Conservation (phyloP, 192 early-diverging fungal genomes). For the Funneliformis mosseae region DNA sequence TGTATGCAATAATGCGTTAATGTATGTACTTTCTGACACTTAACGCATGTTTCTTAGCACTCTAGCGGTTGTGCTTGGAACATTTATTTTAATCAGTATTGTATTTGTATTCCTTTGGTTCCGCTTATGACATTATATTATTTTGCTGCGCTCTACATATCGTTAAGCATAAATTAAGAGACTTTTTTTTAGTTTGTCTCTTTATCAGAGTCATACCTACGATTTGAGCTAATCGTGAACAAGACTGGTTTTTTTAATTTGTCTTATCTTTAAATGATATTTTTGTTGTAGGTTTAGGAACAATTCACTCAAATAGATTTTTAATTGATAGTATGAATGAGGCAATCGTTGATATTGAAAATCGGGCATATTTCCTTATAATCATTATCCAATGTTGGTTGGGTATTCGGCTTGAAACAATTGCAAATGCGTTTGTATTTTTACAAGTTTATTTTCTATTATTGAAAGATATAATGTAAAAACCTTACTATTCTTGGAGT, state of each 20-base stretch:
- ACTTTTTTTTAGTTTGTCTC: conserved; percentile 46
- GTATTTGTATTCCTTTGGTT: conserved; percentile 67
- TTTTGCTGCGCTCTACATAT: conserved; percentile 72
- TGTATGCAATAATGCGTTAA: no score
- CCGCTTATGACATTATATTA: conserved; percentile 80
- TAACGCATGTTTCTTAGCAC: no score
- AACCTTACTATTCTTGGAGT: conserved; percentile 68
- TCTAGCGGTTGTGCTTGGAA: no score
- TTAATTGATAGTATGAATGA: conserved; percentile 56
- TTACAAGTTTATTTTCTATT: conserved; percentile 74
- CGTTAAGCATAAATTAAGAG: conserved; percentile 30
- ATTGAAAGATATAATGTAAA: conserved; percentile 54
- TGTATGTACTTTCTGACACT: no score
- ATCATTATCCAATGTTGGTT: conserved; percentile 75
- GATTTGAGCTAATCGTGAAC: conserved; percentile 85
- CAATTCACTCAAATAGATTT: background rate
- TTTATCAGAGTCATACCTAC: conserved; percentile 85
- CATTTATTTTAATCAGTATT: no score
- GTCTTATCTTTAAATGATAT: background rate
- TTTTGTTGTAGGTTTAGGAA: no score
- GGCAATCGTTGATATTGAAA: conserved; percentile 70
- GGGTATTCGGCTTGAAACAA: conserved; percentile 78
- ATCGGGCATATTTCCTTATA: conserved; percentile 76
- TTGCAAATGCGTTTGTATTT: conserved; percentile 77
- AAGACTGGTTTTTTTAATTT: conserved; percentile 58